Evolutionary conservation across 352 stramenopile genomes (phyloP).

Genomic region (Peronospora belbahrii): DNA sequence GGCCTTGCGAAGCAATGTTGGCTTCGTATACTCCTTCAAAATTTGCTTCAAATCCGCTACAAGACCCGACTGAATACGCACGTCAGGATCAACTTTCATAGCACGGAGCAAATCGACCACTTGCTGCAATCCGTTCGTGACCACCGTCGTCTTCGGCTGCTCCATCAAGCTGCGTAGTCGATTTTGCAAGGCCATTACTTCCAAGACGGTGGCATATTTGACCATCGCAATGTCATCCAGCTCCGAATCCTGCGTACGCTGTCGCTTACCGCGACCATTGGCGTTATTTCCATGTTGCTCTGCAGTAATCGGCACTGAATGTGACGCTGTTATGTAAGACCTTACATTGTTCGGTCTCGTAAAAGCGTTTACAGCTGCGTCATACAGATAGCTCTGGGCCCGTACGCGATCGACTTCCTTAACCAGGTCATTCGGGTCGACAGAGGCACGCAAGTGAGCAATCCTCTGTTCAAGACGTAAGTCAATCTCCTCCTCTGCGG

Average conservation of each 20-base stretch:
- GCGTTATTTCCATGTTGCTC: constrained; percentile 25
- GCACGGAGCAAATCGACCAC: constrained; percentile 70
- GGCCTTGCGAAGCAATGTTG: constrained; percentile 60
- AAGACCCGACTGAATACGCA: constrained; percentile 59
- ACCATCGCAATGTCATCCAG: constrained; percentile 57
- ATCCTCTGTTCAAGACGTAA: constrained; percentile 74
- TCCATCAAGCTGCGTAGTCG: constrained; percentile 57
- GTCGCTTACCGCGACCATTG: constrained; percentile 37
- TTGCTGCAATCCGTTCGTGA: constrained; percentile 68
- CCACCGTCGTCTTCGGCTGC: constrained; percentile 41
- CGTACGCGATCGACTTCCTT: constrained; percentile 71
- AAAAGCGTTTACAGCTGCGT: constrained; percentile 60
- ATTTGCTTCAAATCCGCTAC: constrained; percentile 73
- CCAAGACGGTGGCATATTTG: constrained; percentile 50
- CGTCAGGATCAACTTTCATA: constrained; percentile 66
- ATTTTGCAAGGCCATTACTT: constrained; percentile 64
- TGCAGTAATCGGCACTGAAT: constrained; percentile 36
- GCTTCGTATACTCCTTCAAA: constrained; percentile 72
- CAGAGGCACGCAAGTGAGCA: constrained; percentile 47
- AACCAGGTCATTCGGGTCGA: constrained; percentile 75
- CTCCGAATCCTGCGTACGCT: constrained; percentile 54
- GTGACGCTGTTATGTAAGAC: constrained; percentile 47
- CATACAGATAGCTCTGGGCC: constrained; percentile 52
- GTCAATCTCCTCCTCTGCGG: constrained; percentile 71
- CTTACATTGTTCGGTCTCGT: constrained; percentile 48